Evolutionary conservation across 768 basidiomycete species (phyloP).

Genomic region (Coprinellus micaceus): DNA sequence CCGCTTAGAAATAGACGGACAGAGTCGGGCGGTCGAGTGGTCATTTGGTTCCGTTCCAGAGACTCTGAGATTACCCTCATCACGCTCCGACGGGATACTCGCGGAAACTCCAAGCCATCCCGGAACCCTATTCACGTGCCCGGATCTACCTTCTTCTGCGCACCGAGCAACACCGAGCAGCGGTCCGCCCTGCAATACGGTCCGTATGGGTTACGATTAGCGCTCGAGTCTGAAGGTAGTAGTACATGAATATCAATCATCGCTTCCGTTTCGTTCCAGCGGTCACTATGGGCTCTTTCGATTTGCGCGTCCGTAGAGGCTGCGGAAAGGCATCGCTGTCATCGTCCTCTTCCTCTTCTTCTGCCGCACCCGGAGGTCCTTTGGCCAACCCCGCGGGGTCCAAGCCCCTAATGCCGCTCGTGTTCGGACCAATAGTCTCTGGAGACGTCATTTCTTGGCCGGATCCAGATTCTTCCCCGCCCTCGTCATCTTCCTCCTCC

Average conservation of each 20-base stretch:
- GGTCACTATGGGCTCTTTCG: conserved; percentile 46
- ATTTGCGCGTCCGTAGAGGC: conserved; percentile 66
- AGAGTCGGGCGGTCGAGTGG: conserved; percentile 20
- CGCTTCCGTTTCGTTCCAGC: conserved; percentile 65
- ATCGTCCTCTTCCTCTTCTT: conserved; percentile 52
- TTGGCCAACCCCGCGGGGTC: conserved; percentile 27
- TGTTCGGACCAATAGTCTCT: conserved; percentile 55
- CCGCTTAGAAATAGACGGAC: conserved; percentile 13
- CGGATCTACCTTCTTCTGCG: conserved; percentile 24
- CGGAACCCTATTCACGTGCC: conserved; percentile 27
- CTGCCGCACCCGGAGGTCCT: conserved; percentile 16
- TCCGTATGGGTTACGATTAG: conserved; percentile 10
- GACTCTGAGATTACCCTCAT: not conserved
- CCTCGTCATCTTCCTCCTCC: conserved; percentile 48
- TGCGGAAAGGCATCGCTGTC: conserved; percentile 74
- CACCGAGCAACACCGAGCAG: no score
- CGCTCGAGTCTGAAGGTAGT: conserved; percentile 3
- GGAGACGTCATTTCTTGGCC: conserved; percentile 47
- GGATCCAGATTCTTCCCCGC: conserved; percentile 45
- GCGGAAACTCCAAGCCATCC: not conserved
- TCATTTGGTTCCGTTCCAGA: conserved; percentile 12
- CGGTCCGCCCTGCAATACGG: conserved; percentile 10
- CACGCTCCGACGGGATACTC: not conserved
- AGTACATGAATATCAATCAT: conserved; percentile 27
- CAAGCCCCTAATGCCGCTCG: conserved; percentile 56